Conservation (phyloP, 2,329 filamentous ascomycete genomes). For the Neophaeococcomyces mojaviensis region DNA sequence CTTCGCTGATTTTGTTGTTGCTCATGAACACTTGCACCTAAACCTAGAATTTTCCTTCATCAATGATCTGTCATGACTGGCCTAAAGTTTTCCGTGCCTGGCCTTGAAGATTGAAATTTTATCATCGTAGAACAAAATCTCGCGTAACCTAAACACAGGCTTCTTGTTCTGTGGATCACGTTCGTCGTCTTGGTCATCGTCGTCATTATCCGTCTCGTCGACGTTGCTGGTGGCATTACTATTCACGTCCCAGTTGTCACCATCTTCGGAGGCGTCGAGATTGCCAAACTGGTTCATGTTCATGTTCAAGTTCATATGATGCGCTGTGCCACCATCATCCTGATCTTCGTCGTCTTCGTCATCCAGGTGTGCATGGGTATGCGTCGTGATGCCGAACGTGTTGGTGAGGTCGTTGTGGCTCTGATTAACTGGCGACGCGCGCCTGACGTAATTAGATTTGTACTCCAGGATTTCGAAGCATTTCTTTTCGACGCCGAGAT, state of each 20-base stretch:
- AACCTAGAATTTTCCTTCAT: too few relatives aligned
- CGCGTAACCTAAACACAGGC: conserved; percentile 53
- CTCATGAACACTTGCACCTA: too few relatives aligned
- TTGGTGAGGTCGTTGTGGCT: background rate
- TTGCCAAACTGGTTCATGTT: conserved; percentile 25
- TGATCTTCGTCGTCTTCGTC: conserved; percentile 31
- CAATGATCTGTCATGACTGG: background rate
- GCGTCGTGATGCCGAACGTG: conserved; percentile 7
- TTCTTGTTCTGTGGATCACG: conserved; percentile 19
- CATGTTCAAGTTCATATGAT: background rate
- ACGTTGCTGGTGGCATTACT: conserved; percentile 44
- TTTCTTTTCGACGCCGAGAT: conserved; percentile 67
- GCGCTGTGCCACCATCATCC: conserved; percentile 29
- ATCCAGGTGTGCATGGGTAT: conserved; percentile 28
- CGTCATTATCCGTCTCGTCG: conserved; percentile 42
- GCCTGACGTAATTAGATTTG: conserved; percentile 3
- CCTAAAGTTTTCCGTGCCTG: conserved; percentile 51
- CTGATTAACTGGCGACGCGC: conserved; percentile 6
- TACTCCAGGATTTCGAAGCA: conserved; percentile 74
- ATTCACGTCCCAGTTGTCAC: conserved; percentile 30
- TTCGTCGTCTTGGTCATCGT: conserved; percentile 28
- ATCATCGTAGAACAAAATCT: conserved; percentile 80
- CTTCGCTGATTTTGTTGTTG: too few relatives aligned
- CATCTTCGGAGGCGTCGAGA: conserved; percentile 28
- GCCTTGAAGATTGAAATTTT: conserved; percentile 75